phyloP scores from a whole-genome alignment of 2,329 filamentous ascomycete genomes.

The Colletotrichum shisoi region DNA sequence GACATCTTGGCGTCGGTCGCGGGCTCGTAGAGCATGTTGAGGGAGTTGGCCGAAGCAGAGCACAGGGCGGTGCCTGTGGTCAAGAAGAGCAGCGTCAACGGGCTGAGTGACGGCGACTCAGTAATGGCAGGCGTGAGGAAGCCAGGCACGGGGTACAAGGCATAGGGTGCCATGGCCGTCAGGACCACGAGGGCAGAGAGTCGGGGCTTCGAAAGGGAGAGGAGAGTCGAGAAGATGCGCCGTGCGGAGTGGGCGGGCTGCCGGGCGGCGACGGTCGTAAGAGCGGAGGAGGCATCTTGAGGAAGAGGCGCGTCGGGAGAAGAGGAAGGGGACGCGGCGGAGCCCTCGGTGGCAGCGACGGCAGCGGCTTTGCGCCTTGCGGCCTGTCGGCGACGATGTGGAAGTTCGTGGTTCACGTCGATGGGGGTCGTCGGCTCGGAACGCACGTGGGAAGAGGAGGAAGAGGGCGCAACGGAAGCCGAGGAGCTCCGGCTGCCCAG shows the following conservation, averaged over 20 bases:
- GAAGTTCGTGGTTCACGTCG: slow-evolving; percentile 32
- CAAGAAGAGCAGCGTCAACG: slow-evolving; percentile 90
- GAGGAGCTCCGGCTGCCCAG: slow-evolving; percentile 30
- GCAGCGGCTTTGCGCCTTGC: slow-evolving; percentile 36
- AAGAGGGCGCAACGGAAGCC: slow-evolving; percentile 23
- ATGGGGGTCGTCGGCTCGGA: slow-evolving; percentile 29
- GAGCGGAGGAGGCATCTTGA: slow-evolving; percentile 62
- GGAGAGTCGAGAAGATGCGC: slow-evolving; percentile 78
- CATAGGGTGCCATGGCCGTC: slow-evolving; percentile 88
- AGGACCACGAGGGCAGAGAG: slow-evolving; percentile 91
- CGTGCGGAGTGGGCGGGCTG: slow-evolving; percentile 62
- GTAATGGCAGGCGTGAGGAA: slow-evolving; percentile 74
- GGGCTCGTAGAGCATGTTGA: slow-evolving; percentile 97
- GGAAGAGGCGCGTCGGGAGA: slow-evolving; percentile 49
- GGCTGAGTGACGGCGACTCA: slow-evolving; percentile 81
- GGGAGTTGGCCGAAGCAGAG: slow-evolving; percentile 87
- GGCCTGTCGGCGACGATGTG: slow-evolving; percentile 40
- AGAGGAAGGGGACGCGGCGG: slow-evolving; percentile 8
- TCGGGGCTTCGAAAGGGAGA: slow-evolving; percentile 94
- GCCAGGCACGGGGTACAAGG: slow-evolving; percentile 89
- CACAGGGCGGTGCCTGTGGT: slow-evolving; percentile 88
- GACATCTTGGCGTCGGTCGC: slow-evolving; percentile 91
- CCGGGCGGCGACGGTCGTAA: slow-evolving; percentile 61
- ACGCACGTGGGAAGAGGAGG: slow-evolving; percentile 15
- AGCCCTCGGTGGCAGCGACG: slow-evolving; percentile 29